These are phyloP conservation scores for Dactylellina parvicollis DNA, from an alignment of 2,329 filamentous ascomycete genomes.

Conservation along the genomic window DNA sequence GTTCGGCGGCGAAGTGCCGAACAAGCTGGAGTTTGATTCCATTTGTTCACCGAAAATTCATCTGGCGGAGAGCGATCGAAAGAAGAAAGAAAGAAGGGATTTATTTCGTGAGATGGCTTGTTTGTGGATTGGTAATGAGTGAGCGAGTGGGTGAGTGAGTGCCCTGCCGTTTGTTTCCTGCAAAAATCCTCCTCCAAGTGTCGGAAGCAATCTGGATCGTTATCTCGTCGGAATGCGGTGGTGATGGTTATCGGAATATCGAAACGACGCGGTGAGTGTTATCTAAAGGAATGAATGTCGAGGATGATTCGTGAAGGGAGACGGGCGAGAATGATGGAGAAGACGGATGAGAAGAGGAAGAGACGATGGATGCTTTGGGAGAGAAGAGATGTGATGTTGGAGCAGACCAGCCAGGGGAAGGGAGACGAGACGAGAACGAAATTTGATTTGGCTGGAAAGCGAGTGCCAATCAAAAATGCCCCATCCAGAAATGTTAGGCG, in stretches of 20 bases:
- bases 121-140: neutral
- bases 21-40: slow-evolving; percentile 46
- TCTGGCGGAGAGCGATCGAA: slow-evolving; percentile 10
- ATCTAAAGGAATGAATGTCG: slow-evolving; percentile 6
- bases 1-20: slow-evolving; percentile 32
- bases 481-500: slow-evolving; percentile 31
- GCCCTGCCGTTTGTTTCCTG: neutral
- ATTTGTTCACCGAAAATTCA: slow-evolving; percentile 45
- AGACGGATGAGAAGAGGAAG: slow-evolving; percentile 2
- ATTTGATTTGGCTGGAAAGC: slow-evolving; percentile 46
- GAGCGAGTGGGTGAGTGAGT: slow-evolving; percentile 10
- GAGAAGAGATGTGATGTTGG: neutral
- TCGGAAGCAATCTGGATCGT: slow-evolving; percentile 13
- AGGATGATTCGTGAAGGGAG: neutral
- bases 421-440: slow-evolving; percentile 9
- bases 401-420: slow-evolving; percentile 17
- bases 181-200: neutral
- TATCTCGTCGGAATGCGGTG: neutral
- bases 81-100: slow-evolving; percentile 2
- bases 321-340: neutral
- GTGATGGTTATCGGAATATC: slow-evolving; percentile 11
- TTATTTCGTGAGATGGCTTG: neutral
- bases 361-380: neutral
- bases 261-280: neutral
- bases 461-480: slow-evolving; percentile 14